phyloP scores from a whole-genome alignment of 2,329 filamentous ascomycete species.

The Teratosphaeria destructans region DNA sequence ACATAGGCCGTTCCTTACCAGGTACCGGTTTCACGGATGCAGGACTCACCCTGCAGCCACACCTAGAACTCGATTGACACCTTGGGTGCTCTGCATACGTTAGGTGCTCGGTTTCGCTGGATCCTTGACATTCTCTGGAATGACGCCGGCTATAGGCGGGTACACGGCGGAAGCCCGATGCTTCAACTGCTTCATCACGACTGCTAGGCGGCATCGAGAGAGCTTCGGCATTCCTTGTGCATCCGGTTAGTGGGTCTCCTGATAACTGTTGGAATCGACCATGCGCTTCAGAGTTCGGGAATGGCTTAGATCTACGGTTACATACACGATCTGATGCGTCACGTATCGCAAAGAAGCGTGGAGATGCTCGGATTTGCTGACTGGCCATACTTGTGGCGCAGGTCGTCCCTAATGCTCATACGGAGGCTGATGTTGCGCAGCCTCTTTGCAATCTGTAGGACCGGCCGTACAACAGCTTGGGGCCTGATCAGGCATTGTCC shows the following conservation, averaged over 20 bases:
- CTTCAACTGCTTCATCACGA: not conserved
- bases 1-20: conserved; percentile 7
- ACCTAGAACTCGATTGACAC: conserved; percentile 17
- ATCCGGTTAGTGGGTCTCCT: conserved; percentile 4
- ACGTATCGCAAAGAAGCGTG: conserved; percentile 9
- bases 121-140: not conserved
- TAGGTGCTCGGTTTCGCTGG: not conserved
- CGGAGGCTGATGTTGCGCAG: not conserved
- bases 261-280: not conserved
- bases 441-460: not conserved
- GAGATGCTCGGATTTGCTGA: conserved; percentile 15
- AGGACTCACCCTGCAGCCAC: conserved; percentile 20
- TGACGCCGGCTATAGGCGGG: not conserved
- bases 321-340: conserved; percentile 13
- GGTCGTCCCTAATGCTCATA: not conserved
- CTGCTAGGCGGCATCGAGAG: conserved; percentile 7
- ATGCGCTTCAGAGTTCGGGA: conserved; percentile 9
- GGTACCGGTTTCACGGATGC: conserved; percentile 15
- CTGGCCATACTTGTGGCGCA: conserved; percentile 2
- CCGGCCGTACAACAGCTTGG: not conserved
- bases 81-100: conserved; percentile 5
- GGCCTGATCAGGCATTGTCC: not conserved
- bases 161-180: not conserved
- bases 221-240: conserved; percentile 6
- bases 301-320: conserved; percentile 10